These are phyloP conservation scores for Blepharisma stoltei DNA, from an alignment of 73 alveolate species.

Conservation along the genomic window DNA sequence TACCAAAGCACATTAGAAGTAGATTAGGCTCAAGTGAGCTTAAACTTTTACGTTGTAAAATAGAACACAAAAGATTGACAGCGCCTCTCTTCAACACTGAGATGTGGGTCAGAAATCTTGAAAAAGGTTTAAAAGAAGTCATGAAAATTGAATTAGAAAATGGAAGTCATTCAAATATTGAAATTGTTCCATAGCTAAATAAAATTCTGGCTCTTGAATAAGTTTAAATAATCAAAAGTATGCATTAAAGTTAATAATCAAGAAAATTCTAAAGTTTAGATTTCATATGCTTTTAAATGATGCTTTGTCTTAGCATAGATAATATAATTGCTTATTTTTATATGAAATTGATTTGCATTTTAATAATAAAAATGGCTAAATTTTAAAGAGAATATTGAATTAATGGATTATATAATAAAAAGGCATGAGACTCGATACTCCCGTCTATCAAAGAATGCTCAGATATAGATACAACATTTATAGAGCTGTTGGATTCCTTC, in stretches of 20 bases:
- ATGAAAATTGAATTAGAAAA: neutral
- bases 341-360: too few species aligned
- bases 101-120: conserved; percentile 45
- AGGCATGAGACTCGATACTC: neutral
- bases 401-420: too few species aligned
- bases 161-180: neutral
- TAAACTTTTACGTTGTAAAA: conserved; percentile 35
- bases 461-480: neutral
- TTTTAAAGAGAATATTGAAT: too few species aligned
- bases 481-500: neutral
- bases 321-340: too few species aligned
- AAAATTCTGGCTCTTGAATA: too few species aligned
- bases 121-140: conserved; percentile 26
- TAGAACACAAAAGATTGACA: conserved; percentile 33
- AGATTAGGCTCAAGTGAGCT: conserved; percentile 39
- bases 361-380: too few species aligned
- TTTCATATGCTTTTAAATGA: too few species aligned
- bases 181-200: neutral
- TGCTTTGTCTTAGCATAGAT: too few species aligned
- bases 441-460: neutral
- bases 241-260: too few species aligned
- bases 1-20: conserved; percentile 9
- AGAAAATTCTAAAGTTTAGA: too few species aligned
- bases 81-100: conserved; percentile 45
- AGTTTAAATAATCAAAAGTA: too few species aligned